Evolutionary conservation across 371 early-diverging fungal genomes (phyloP).

Genomic region (Sporodiniella umbellata): DNA sequence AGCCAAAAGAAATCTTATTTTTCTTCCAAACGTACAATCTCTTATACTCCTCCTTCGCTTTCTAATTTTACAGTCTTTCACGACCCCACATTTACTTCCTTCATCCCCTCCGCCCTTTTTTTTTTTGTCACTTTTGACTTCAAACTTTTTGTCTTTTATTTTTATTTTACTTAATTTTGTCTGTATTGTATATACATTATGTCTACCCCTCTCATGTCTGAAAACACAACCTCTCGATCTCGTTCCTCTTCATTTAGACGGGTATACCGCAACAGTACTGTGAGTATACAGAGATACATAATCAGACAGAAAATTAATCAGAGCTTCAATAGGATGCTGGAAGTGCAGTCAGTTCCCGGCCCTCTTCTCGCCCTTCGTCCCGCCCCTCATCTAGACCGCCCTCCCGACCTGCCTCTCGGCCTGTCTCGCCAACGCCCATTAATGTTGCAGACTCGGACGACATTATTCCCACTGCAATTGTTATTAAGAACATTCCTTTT

Average conservation of each 20-base stretch:
- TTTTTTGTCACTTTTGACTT: neutral
- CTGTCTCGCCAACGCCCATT: conserved; percentile 20
- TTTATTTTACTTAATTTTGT: conserved; percentile 3
- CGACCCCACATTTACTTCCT: conserved; percentile 1
- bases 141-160: conserved; percentile 6
- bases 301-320: neutral
- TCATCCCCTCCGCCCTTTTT: neutral
- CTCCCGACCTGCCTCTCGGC: conserved; percentile 26
- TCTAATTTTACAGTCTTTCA: neutral
- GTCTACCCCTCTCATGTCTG: conserved; percentile 14
- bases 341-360: conserved; percentile 1
- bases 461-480: conserved; percentile 72
- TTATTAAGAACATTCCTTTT: conserved; percentile 84
- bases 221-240: conserved; percentile 15
- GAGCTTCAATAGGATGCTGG: neutral
- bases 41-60: neutral
- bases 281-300: neutral
- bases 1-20: too few relatives aligned
- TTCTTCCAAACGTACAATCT: too few relatives aligned
- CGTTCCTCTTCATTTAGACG: conserved; percentile 22
- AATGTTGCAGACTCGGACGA: conserved; percentile 16
- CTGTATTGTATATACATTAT: conserved; percentile 6
- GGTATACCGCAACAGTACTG: conserved; percentile 11
- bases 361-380: conserved; percentile 14
- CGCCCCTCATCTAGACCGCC: conserved; percentile 15